These are phyloP conservation scores for Candida sithepensis DNA, from an alignment of 805 yeast species.

Conservation along the genomic window DNA sequence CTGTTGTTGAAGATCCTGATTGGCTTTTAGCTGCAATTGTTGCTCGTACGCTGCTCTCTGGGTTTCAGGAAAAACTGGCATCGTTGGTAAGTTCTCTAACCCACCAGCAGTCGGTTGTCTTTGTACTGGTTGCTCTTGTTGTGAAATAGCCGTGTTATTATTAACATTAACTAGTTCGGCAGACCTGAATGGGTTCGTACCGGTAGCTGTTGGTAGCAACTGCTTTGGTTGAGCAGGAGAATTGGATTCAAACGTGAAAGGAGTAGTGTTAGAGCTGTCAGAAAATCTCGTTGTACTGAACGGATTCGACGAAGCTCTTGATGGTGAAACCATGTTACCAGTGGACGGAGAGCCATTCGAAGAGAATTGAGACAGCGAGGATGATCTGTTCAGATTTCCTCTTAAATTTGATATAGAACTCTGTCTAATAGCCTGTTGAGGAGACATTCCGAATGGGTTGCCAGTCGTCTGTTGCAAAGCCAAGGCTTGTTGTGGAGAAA, in stretches of 20 bases:
- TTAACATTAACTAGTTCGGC: conserved; percentile 19
- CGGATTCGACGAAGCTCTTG: conserved; percentile 20
- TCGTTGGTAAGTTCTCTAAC: conserved; percentile 59
- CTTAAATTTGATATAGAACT: conserved; percentile 15
- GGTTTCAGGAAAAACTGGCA: conserved; percentile 70
- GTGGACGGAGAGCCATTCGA: conserved; percentile 4
- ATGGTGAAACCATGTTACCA: background rate
- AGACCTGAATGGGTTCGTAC: conserved; percentile 57
- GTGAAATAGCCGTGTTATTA: conserved; percentile 24
- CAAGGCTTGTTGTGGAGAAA: conserved; percentile 14
- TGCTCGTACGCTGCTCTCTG: conserved; percentile 20
- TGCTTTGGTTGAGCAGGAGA: conserved; percentile 5
- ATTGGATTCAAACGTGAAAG: conserved; percentile 13
- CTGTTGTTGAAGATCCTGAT: conserved; percentile 20
- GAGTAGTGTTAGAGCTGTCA: conserved; percentile 18
- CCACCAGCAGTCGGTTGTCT: conserved; percentile 73
- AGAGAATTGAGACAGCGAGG: conserved; percentile 31
- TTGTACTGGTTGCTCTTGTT: conserved; percentile 27
- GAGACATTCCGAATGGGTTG: conserved; percentile 13
- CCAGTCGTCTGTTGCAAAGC: conserved; percentile 14
- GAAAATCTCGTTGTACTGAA: conserved; percentile 24
- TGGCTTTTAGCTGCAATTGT: conserved; percentile 18
- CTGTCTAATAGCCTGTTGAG: conserved; percentile 22
- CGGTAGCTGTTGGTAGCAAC: conserved; percentile 34
- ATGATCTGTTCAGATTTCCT: conserved; percentile 21